Percentiles rank a stretch among this genome's conserved stretches.
Evolutionary conservation across 2,329 filamentous ascomycete species (phyloP).

Genomic region (Colletotrichum plurivorum): DNA sequence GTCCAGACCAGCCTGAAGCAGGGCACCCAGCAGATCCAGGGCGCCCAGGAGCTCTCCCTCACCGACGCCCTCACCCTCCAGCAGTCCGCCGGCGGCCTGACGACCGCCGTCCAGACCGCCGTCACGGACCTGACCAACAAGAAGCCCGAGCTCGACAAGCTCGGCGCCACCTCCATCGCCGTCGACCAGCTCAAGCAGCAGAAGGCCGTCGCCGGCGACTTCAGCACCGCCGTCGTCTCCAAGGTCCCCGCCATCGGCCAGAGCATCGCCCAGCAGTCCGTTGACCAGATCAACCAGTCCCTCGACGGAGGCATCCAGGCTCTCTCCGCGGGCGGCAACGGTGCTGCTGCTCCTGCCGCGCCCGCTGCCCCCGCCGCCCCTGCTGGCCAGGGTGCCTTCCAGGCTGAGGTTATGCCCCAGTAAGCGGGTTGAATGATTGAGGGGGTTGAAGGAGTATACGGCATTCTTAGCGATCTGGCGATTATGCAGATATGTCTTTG

Average conservation of each 20-base stretch:
- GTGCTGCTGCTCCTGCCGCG: conserved; percentile 18
- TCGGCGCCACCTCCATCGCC: conserved; percentile 45
- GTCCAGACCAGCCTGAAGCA: conserved; percentile 41
- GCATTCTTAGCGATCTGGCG: conserved; percentile 5
- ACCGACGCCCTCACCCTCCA: conserved; percentile 44
- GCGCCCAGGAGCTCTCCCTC: conserved; percentile 43
- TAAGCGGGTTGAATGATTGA: background rate
- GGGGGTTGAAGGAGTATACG: background rate
- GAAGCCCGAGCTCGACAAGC: conserved; percentile 47
- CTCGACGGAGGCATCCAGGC: conserved; percentile 43
- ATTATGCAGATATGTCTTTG: conserved; percentile 10
- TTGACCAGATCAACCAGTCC: conserved; percentile 44
- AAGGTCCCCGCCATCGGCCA: conserved; percentile 48
- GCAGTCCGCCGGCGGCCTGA: conserved; percentile 42
- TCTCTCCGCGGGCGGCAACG: conserved; percentile 28
- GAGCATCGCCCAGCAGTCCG: conserved; percentile 46
- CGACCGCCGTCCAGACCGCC: conserved; percentile 43
- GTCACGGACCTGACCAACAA: conserved; percentile 43
- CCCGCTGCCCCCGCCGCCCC: conserved; percentile 22
- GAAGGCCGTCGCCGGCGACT: conserved; percentile 41
- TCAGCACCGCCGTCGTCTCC: conserved; percentile 45
- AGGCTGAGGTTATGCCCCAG: conserved; percentile 33
- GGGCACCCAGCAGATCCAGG: conserved; percentile 47
- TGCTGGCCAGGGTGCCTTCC: conserved; percentile 22
- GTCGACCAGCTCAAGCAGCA: conserved; percentile 45